These are phyloP conservation scores for Tarenaya hassleriana DNA, from an alignment of 345 rosid species.

Conservation along the genomic window DNA sequence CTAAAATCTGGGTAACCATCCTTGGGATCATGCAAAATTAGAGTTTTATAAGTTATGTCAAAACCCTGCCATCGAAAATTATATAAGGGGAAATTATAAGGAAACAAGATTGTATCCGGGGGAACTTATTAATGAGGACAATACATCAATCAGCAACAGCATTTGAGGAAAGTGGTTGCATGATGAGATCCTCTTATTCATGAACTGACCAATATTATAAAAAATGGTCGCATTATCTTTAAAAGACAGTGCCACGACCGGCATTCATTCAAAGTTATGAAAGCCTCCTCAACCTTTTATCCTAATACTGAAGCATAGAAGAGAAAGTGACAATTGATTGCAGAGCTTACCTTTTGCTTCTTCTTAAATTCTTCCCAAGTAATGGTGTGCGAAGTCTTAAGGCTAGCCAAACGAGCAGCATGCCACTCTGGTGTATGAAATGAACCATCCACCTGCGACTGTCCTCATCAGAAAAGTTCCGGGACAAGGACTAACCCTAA, in stretches of 20 bases:
- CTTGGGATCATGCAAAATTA: not conserved
- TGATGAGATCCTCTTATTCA: constrained; percentile 1
- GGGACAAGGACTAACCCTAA: constrained; percentile 7
- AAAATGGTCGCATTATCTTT: not conserved
- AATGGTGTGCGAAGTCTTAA: constrained; percentile 81
- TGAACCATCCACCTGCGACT: constrained; percentile 99
- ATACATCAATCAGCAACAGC: not conserved
- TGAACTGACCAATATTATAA: too few species aligned
- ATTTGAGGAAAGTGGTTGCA: not conserved
- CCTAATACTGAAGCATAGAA: not conserved
- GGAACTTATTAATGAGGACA: not conserved
- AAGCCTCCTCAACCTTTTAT: not conserved
- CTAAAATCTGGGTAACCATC: not conserved
- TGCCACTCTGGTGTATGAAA: constrained; percentile 99
- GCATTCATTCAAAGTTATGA: constrained; percentile 7
- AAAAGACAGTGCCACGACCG: not conserved
- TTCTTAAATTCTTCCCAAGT: constrained; percentile 92
- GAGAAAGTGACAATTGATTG: too few species aligned
- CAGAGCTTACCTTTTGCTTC: constrained; percentile 71
- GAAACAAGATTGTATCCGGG: too few species aligned
- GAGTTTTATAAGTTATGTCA: not conserved
- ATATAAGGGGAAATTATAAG: not conserved
- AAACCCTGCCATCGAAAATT: not conserved
- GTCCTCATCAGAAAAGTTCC: constrained; percentile 86
- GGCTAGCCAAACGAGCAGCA: constrained; percentile 99